Evolutionary conservation across 768 basidiomycete genomes (phyloP).

Genomic region (Pholiota microspora): DNA sequence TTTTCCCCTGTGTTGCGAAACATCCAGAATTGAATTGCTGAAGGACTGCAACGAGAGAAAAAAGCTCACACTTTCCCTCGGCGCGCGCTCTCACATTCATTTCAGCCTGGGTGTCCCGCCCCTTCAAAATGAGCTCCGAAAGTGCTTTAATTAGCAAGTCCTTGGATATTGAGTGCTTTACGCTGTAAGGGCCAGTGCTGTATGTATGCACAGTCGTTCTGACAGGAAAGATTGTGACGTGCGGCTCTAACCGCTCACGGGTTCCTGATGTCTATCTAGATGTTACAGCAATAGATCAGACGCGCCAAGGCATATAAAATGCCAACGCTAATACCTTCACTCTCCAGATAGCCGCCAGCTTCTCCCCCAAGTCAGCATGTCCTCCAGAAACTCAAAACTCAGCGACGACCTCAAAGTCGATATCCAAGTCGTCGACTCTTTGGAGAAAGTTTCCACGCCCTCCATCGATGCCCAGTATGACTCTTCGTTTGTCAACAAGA

Average conservation of each 20-base stretch:
- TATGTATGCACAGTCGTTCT: not conserved
- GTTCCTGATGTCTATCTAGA: constrained; percentile 4
- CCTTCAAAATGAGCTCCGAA: not conserved
- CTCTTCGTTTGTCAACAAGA: constrained; percentile 16
- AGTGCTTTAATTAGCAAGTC: not conserved
- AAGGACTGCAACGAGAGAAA: not conserved
- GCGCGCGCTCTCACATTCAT: not conserved
- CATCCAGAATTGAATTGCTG: not conserved
- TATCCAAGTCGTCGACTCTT: constrained; percentile 8
- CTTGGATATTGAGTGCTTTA: not conserved
- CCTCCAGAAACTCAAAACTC: constrained; percentile 8
- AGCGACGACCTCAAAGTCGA: constrained; percentile 14
- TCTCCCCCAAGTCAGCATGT: constrained; percentile 7
- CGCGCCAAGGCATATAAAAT: constrained; percentile 1
- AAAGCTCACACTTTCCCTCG: not conserved
- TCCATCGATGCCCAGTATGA: constrained; percentile 19
- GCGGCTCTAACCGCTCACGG: not conserved
- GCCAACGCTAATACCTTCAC: not conserved
- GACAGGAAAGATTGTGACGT: not conserved
- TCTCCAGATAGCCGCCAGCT: not conserved
- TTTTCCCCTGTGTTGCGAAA: not conserved
- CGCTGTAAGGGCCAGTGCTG: not conserved
- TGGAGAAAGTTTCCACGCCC: constrained; percentile 6
- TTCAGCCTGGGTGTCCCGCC: not conserved
- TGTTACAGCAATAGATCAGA: not conserved